Conservation (phyloP, 805 yeast genomes). For the Saccharomycopsis lassenensis region DNA sequence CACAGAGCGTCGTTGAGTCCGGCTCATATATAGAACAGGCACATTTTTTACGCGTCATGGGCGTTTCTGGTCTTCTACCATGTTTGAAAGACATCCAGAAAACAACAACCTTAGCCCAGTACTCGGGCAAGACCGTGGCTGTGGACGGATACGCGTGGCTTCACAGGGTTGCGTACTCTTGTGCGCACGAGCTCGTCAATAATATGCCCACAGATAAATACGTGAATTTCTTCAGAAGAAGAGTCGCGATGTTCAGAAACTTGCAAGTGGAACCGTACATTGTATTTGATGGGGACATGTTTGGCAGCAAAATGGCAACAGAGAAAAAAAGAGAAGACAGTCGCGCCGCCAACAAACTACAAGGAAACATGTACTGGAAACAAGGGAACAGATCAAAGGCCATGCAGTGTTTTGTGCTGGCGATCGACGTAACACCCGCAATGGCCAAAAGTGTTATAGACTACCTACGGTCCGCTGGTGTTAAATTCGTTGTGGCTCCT, state of each 20-base stretch:
- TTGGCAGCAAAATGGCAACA: conserved; percentile 70
- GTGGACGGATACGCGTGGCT: conserved; percentile 98
- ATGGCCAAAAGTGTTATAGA: conserved; percentile 85
- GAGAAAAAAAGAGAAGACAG: conserved; percentile 50
- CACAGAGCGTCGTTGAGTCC: neutral
- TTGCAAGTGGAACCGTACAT: conserved; percentile 66
- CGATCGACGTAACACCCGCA: conserved; percentile 78
- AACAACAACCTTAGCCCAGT: conserved; percentile 43
- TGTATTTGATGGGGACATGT: conserved; percentile 87
- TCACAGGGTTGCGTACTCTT: conserved; percentile 72
- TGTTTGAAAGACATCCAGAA: conserved; percentile 64
- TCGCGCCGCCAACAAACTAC: conserved; percentile 45
- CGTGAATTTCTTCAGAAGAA: conserved; percentile 55
- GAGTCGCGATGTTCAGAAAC: conserved; percentile 51
- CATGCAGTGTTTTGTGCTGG: conserved; percentile 56
- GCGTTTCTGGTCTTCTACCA: conserved; percentile 76
- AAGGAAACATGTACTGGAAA: conserved; percentile 41
- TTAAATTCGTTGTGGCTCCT: conserved; percentile 86
- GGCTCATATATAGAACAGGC: too few species aligned
- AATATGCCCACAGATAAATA: conserved; percentile 63
- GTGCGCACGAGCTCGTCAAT: conserved; percentile 73
- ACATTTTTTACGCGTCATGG: too few species aligned
- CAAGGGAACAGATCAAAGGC: conserved; percentile 48
- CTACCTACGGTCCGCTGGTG: conserved; percentile 43
- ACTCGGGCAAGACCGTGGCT: conserved; percentile 68